Evolutionary conservation across 23 red algal genomes (phyloP), one percentile per base, ranked within the genome.

Genomic region (Gracilaria domingensis): DNA sequence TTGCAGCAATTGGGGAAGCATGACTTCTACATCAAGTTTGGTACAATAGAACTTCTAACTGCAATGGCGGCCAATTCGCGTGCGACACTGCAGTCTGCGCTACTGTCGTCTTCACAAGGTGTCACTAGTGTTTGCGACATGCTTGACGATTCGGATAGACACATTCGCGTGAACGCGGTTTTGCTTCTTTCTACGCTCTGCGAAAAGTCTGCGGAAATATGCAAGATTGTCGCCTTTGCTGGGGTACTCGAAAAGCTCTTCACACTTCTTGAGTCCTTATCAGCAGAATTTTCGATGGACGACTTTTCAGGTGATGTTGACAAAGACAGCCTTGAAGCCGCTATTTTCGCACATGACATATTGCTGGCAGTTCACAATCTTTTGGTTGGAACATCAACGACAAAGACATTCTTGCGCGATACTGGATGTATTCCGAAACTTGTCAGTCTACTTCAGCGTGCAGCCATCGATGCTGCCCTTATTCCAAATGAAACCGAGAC

Each of bases 171-270:
- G 40, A 84, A 95, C 56, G 90, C 74, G 17, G 83, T 95, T 30
- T 81, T 95, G 34, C 88, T 98, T 34, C 53, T 98, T 48, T 95
- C 80, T 21, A 82, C 91, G 26, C 78, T 98, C 18, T 80, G 79
- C 33, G 83, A 80, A 14, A 55, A 85, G 13, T 88, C 79, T 70
- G 24, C 42, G 2, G 96, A 98, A 75, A 93, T 95, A 60, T 93
- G 87, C 51, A 98, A 95, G 77, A 98, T 98, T 81, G 86, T 98
- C 38, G 93, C 88, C 21, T 98, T 95, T 56, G 92, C 85, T 48
- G 88, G 81, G 33, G 87, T 98, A 21, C 91, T 98, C 28, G 96
- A 98, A 42, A 82, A 58, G 24, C 86, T 98, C n/a, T 98, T 98
- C 51, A 73, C 72, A 21, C 91, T 95, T 4, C 35, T 95, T 59